Evolutionary conservation across 441 rosid species (phyloP), one percentile per base, ranked within the genome.

Genomic region (Erysimum cheiri): DNA sequence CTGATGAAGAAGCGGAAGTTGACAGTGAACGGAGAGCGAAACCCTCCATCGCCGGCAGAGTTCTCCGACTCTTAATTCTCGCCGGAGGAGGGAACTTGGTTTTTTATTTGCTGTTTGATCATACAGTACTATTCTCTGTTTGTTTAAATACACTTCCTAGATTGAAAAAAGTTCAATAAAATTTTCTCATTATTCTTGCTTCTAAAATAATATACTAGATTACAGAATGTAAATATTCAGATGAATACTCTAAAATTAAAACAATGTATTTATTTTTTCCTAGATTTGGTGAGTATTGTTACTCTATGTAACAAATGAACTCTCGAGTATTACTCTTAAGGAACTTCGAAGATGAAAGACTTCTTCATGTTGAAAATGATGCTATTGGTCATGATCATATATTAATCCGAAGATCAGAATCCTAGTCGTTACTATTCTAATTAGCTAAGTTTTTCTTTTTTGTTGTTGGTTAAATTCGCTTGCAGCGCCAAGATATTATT

Each of bases 1-100:
- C 28, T 61, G 76, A 28, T 36, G 70, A 37, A 35, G 41, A 44
- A 63, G 56, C 28, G 33, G 66, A 17, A 37, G 17, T 1, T 28
- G 64, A 46, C 43, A 74, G 57, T 0, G 60, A 19, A 35, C 60
- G 90, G 69, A 83, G 78, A 48, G 86, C 86, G 4, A 77, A 43
- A 78, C 93, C 85, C 89, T 81, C 85, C 96, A 90, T 91, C 65
- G 59, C 67, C 40, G 50, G 59, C 15, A 37, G 19, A 57, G 8
- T 12, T 56, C 4, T 41, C 41, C 11, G 58, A 49, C 9, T 9
- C 40, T 36, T 39, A 6, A 0, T 64, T 47, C 14, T 68, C 50
- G 8, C 35, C 24, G 53, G 64, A 35, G n/a, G n/a, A n/a, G 33
- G 52, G 67, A 69, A 19, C 49, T 8, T 58, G 22, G 36, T 8